Conservation (phyloP, 1,139 yeast genomes). For the Hemisphaericaspora subhashii region DNA sequence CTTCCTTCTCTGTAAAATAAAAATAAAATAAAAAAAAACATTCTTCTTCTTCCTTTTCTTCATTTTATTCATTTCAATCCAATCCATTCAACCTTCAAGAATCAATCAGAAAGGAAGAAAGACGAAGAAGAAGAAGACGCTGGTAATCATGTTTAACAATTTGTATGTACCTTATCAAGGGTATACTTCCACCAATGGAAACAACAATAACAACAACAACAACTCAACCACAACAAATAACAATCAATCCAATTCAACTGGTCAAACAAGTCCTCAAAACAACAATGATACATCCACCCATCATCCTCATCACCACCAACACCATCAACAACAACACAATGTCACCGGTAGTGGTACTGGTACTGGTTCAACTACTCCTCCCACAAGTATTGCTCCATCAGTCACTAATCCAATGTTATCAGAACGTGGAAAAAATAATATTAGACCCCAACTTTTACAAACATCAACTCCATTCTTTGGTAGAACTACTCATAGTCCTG, state of each 20-base stretch:
- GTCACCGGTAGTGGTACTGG: background rate
- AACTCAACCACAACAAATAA: no score
- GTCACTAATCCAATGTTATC: conserved; percentile 5
- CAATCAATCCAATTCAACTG: conserved; percentile 1
- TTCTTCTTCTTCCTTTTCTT: no score
- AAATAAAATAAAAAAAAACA: no score
- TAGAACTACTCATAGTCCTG: conserved; percentile 11
- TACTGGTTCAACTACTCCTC: conserved; percentile 1
- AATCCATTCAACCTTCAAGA: no score
- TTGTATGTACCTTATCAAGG: conserved; percentile 15
- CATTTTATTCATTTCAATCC: no score
- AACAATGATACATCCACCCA: conserved; percentile 3
- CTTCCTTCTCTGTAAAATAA: no score
- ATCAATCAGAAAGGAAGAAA: no score
- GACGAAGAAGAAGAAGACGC: no score
- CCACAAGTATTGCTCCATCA: conserved; percentile 8
- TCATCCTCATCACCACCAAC: conserved; percentile 4
- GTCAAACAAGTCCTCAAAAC: conserved; percentile 1
- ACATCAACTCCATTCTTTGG: conserved; percentile 4
- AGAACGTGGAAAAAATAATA: conserved; percentile 5
- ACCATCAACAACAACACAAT: conserved; percentile 1
- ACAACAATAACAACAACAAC: background rate
- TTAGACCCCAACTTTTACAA: conserved; percentile 4
- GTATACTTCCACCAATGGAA: conserved; percentile 4
- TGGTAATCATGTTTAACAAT: conserved; percentile 9